A percentile compares a stretch with the other conserved stretches of the same genome.
These are phyloP conservation scores for Conringia planisiliqua DNA, from an alignment of 345 rosid genomes.

Conservation along the genomic window DNA sequence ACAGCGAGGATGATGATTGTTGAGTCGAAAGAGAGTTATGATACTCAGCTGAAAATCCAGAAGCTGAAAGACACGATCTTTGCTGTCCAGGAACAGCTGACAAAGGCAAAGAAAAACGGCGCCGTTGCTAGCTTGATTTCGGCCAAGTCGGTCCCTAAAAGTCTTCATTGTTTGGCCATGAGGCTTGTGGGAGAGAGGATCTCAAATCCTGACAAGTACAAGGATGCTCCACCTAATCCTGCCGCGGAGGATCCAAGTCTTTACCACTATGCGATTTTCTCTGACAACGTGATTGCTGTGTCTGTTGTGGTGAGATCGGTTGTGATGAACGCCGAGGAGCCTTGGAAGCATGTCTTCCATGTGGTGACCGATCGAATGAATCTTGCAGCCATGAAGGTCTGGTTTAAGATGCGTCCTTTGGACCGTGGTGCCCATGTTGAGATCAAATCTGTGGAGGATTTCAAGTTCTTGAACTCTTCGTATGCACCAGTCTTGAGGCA, in stretches of 20 bases:
- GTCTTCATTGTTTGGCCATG: slow-evolving; percentile 94
- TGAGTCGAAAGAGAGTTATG: slow-evolving; percentile 83
- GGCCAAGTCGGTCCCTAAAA: slow-evolving; percentile 80
- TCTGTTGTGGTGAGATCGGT: slow-evolving; percentile 90
- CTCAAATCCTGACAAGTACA: slow-evolving; percentile 66
- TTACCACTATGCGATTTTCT: slow-evolving; percentile 76
- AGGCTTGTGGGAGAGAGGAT: slow-evolving; percentile 88
- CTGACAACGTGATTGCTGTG: slow-evolving; percentile 86
- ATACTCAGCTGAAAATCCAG: slow-evolving; percentile 90
- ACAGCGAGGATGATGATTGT: slow-evolving; percentile 60
- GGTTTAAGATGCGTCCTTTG: slow-evolving; percentile 92
- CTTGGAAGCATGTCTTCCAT: slow-evolving; percentile 82
- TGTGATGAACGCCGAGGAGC: slow-evolving; percentile 75
- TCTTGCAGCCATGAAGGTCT: slow-evolving; percentile 90
- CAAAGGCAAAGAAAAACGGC: slow-evolving; percentile 87
- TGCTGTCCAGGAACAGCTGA: slow-evolving; percentile 69
- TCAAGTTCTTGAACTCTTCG: slow-evolving; percentile 55
- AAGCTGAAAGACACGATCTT: slow-evolving; percentile 87
- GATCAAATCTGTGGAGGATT: slow-evolving; percentile 76
- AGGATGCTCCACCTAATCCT: slow-evolving; percentile 46
- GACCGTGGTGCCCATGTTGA: slow-evolving; percentile 74
- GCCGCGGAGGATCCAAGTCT: slow-evolving; percentile 74
- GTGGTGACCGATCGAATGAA: slow-evolving; percentile 80
- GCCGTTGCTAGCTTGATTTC: slow-evolving; percentile 74
- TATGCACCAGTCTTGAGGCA: slow-evolving; percentile 76